Base-by-base conservation (phyloP, 2,329 filamentous ascomycete species). In the Aspergillus cejpii region DNA sequence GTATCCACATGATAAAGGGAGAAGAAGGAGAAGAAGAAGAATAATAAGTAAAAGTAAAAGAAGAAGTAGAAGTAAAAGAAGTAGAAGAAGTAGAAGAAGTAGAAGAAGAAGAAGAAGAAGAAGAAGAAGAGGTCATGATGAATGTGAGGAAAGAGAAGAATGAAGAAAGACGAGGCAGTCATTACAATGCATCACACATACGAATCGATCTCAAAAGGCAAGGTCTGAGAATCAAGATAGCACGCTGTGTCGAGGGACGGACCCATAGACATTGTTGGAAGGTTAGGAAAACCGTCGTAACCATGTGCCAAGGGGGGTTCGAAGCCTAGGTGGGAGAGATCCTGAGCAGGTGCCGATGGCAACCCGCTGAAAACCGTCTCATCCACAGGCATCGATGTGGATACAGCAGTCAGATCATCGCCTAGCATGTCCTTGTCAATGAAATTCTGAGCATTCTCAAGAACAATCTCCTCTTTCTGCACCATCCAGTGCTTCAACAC, bases 401-500 rank as follows among this genome's bases (percentile, higher is more conserved):
- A 37, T 21, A 36, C 52, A 33, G 45, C 31, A 17, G 36, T 42
- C 36, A 53, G 26, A 43, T 59, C 53, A 19, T 62, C 54, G 28
- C 50, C 46, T 37, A 57, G 39, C 5, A 37, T 38, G 21, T 62
- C 55, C 26, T 59, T 48, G 44, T 61, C 59, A 47, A 56, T 45
- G 31, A 52, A 47, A 37, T 50, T 52, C 21, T 55, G 51, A 21
- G 59, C 57, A 48, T 67, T 66, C 38, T 67, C 65, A 20, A 62
- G 52, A 24, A 70, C 68, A 33, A 66, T 49, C 53, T 78, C 76
- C 44, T 77, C 73, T 39, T 75, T 69, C 63, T 81, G 76, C 49
- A 71, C 67, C 67, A 83, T 78, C 78, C 78, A 83, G 45, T 74
- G 68, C 60, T 79, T 80, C 48, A 81, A 66, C 39, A 72, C 69